Base-by-base conservation (phyloP, 2,329 filamentous ascomycete genomes). In the Fusarium sp. region DNA sequence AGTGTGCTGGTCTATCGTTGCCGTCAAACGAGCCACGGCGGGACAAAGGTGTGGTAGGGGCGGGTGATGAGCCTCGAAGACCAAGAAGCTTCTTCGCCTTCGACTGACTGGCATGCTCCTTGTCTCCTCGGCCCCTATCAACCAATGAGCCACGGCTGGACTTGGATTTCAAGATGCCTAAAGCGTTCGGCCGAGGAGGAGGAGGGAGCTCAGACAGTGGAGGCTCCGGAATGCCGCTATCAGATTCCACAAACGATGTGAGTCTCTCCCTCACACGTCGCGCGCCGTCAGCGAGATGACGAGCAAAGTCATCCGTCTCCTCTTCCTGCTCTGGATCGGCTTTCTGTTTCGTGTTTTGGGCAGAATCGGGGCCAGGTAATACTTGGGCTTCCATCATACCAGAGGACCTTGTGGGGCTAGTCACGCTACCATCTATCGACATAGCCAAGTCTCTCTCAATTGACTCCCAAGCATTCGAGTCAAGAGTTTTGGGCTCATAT, bases 261-360 rank as follows among this genome's bases (percentile, higher is more conserved):
- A 94, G 81, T 69, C 89, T 91, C 77, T 94, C 91, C 52, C 92
- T 89, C 10, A 94, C 91, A 2, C 90, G 87, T 29, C 88, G 87
- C 56, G 91, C 88, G 18, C 92, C 88, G 68, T 90, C 87, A 4
- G 91, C 92, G 38, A 94, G 84, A 73, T 93, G 91, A 53, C 85
- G 88, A 20, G 91, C 89, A 74, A 94, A 94, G 28, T 93, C 92
- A 53, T 93, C 73, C 5, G 66, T 65, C 42, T 75, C 89, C 7
- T 86, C 64, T 41, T 74, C 88, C 8, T 86, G 84, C 53, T 90
- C 89, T 28, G 84, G 81, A 44, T 85, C 81, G 15, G 83, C 58
- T 43, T 74, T 73, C 71, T 67, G 72, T 63, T 68, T 75, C 23
- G 41, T 57, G 47, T 68, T 63, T n/a, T 59, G 64, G 26, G 53